Base-by-base conservation (phyloP, 345 rosid species). In the Citrus australasica region DNA sequence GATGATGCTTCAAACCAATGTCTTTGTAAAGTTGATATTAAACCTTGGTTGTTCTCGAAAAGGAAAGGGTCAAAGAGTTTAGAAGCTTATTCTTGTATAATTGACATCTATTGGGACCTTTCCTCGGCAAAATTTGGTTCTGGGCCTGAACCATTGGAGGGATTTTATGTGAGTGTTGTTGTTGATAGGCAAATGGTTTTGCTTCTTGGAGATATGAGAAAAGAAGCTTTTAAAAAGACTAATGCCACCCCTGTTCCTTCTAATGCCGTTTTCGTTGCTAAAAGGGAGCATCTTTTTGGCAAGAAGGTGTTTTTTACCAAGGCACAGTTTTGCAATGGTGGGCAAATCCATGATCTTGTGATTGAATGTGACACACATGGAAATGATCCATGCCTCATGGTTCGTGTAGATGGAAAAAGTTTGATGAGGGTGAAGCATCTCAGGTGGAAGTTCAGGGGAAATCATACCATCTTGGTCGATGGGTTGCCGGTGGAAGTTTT, bases 11-110 rank as follows among this genome's bases (percentile, higher is more conserved):
- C 91, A 40, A 90, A 92, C 81, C 90, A 85, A 42, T 93, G 88
- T 82, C 88, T 95, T 27, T 95, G 98, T 84, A 95, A 95, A 85
- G 92, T 93, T 27, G 98, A 95, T 82, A 88, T 95, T 66, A 95
- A 95, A 80, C 97, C 98, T 6, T 95, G 99, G 99, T 70, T 95
- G 72, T 95, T 95, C 85, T 88, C 97, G 1, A 95, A 90, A 88
- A 84, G 94, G 75, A 95, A 92, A 87, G 99, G 99, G n/a, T 93
- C 90, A 1, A 95, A 90, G 90, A 88, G 83, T 76, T 84, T 88
- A 35, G 98, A 93, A 79, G 91, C 95, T 0, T 88, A 89, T 84
- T 88, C 94, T 13, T 81, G 91, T 79, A 84, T 82, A 79, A 85
- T 93, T 7, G 93, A 91, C 76, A 79, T 95, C 14, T 93, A 84